These are phyloP conservation scores for Bigelowiella natans DNA, from an alignment of 78 protist species.

Conservation along the genomic window DNA sequence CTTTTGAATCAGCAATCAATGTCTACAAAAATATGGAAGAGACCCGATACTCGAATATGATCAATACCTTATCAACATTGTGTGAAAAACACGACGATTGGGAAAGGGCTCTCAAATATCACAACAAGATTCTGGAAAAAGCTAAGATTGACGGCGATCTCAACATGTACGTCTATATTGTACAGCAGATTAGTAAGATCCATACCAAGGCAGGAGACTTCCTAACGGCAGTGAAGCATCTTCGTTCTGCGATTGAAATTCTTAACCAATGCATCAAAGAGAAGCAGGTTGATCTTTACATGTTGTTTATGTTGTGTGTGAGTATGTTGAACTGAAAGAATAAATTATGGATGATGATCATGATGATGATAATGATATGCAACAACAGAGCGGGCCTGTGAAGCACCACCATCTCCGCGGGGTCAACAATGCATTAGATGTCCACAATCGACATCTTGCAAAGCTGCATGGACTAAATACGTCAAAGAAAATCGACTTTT, in stretches of 20 bases:
- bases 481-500: not conserved
- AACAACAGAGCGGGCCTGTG: not conserved
- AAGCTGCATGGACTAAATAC: not conserved
- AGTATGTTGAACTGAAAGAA: no score
- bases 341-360: no score
- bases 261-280: not conserved
- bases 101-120: not conserved
- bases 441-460: not conserved
- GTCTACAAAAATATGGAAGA: not conserved
- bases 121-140: not conserved
- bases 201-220: not conserved
- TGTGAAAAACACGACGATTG: not conserved
- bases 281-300: not conserved
- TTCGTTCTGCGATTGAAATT: not conserved
- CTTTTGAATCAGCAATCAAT: not conserved
- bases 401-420: not conserved
- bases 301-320: no score
- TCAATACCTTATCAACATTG: not conserved
- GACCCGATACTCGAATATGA: not conserved
- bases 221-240: not conserved
- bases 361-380: not conserved
- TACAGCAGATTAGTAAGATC: not conserved
- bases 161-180: not conserved
- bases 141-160: not conserved
- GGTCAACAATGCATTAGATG: not conserved